Evolutionary conservation across 2,329 filamentous ascomycete species (phyloP), one percentile per base, ranked within the genome.

Genomic region (Aspergillus sp.): DNA sequence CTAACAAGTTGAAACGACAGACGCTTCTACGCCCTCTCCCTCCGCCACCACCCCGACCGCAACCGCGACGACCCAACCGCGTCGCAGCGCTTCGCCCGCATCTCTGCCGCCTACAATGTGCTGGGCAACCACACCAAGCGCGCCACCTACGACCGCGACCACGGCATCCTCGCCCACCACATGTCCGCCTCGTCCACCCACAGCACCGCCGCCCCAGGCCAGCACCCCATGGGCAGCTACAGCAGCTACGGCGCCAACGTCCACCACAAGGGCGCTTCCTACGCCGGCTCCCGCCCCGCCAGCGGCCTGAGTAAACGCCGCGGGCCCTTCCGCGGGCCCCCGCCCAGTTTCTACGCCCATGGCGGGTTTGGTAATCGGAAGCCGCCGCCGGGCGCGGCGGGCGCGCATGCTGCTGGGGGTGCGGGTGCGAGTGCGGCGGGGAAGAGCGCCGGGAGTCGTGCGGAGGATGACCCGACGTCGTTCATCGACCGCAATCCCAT

Each of bases 11-110:
- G 14, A 40, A 47, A n/a, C 6, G 23, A 45, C 45, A 78, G 76
- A 61, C 75, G 84, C 69, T 99, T 97, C 82, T 97, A 97, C 80
- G 75, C 81, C 56, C 88, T 97, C 70, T 96, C 91, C 67, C 96
- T 97, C 75, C 77, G 82, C 49, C 88, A 96, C 80, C 94, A 99
- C 73, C 94, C 94, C 1, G 94, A 99, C 79, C 85, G 86, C 69
- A 95, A 97, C 78, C 89, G 81, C 55, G 68, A 82, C 62, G 88
- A 96, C 72, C 88, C 89, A 4, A 69, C 76, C 53, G 88, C 92
- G 57, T 79, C 86, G 3, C 76, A 83, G 53, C 88, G 87, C 68
- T 99, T 96, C 79, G 85, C 91, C 71, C 81, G 84, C 62, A 88
- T 97, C 69, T 88, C 85, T 68, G 88, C 94, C 69, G 91, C 92